phyloP scores from a whole-genome alignment of 306 rosid genomes.

The Castanea mollissima region DNA sequence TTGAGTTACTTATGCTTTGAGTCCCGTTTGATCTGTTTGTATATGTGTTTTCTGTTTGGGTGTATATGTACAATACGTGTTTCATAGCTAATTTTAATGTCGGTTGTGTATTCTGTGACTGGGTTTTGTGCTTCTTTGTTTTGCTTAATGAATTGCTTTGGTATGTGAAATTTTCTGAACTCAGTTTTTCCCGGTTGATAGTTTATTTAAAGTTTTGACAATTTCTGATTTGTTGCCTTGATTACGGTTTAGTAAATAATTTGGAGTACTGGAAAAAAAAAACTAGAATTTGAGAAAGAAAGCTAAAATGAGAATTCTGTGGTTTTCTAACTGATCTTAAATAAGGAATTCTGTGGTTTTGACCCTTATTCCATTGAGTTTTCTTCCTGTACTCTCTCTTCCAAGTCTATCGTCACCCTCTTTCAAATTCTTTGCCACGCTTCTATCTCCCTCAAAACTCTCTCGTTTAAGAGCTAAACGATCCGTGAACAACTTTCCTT shows the following conservation, averaged over 20 bases:
- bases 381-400: neutral
- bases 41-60: neutral
- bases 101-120: neutral
- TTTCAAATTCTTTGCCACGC: slow-evolving; percentile 1
- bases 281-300: no score
- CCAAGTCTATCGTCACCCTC: slow-evolving; percentile 5
- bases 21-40: neutral
- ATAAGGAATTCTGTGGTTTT: neutral
- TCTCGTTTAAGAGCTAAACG: slow-evolving; percentile 4
- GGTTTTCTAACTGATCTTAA: no score
- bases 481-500: neutral
- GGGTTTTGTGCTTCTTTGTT: neutral
- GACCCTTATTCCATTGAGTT: neutral
- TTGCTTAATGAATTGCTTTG: neutral
- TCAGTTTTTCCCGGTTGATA: neutral
- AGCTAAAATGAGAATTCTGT: no score
- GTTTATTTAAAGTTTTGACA: neutral
- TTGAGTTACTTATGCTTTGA: neutral
- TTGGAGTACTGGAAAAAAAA: no score
- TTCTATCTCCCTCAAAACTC: neutral
- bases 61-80: neutral
- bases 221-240: neutral
- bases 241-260: neutral
- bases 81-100: neutral
- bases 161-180: neutral